phyloP scores from a whole-genome alignment of 169 alveolate species.

The Plasmodium yoelii region DNA sequence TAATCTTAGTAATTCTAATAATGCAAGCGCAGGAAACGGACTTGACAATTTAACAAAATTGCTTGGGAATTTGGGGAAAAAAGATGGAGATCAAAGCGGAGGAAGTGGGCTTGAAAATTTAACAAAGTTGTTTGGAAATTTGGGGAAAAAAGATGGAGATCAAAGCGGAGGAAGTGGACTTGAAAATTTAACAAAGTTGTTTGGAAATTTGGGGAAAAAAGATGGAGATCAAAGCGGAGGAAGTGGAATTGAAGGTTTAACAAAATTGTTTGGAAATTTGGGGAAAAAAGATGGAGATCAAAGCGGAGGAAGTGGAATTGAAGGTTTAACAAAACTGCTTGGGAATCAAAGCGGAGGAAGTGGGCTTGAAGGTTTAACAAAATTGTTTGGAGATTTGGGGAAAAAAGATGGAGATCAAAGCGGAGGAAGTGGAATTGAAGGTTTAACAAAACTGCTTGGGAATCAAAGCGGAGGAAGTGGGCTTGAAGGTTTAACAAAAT shows the following conservation, averaged over 20 bases:
- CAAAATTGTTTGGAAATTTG: neutral
- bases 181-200: neutral
- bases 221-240: constrained; percentile 20
- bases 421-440: neutral
- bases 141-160: neutral
- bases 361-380: constrained; percentile 2
- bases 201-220: neutral
- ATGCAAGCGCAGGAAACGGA: neutral
- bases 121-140: neutral
- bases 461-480: neutral
- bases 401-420: neutral
- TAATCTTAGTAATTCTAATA: neutral
- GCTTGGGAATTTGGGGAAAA: neutral
- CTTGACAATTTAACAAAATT: constrained; percentile 9
- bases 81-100: neutral
- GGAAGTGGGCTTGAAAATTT: neutral
- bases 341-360: neutral
- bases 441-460: constrained; percentile 9
- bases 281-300: neutral
- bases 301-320: neutral
- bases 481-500: constrained; percentile 3
- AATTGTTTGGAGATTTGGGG: neutral
- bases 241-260: neutral
- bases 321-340: neutral
- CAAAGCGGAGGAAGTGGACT: neutral